Base-by-base conservation (phyloP, 805 yeast genomes). In the Suhomyces emberorum region DNA sequence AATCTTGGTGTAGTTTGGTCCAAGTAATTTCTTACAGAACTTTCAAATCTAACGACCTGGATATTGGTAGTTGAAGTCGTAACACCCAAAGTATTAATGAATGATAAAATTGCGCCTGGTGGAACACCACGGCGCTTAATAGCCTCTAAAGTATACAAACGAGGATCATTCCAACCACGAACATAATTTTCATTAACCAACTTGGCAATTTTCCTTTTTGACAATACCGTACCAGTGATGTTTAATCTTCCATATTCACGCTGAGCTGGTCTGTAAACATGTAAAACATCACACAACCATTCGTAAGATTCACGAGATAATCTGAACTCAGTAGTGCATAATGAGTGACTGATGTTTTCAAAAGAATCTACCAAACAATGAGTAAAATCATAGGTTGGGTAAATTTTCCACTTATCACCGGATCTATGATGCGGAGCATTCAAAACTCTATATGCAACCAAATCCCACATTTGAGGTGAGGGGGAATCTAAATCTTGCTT, bases 381-480 rank as follows among this genome's bases (percentile, higher is more conserved):
- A 21, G 98, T 93, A 70, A 93, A 93, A 62, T 93, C 99, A 60
- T 93, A 93, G 16, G 99, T 93, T 48, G 99, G 99, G 57, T 93
- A 93, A 43, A 93, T 91, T 65, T 84, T 87, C 99, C 99, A 93
- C 64, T 86, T 86, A 57, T 79, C 83, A 38, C 98, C 99, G 9
- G 98, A 93, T 67, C 98, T 82, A 65, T 91, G 95, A 65, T 93
- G 98, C 22, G 88, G 78, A 10, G 95, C 88, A 51, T 91, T 76
- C 51, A 93, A 72, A 3, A 93, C 96, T 61, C 99, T 79, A 68
- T 93, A 93, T 9, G 98, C 98, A 44, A 93, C 93, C 47, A 93
- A 74, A 65, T 93, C 99, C 99, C 99, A 93, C 98, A 93, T 93
- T 69, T 93, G 98, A 12, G 99, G 99, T 46, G 87, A 85, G 45